phyloP scores from a whole-genome alignment of 148 eudicot species.

The Vaccinium darrowii region DNA sequence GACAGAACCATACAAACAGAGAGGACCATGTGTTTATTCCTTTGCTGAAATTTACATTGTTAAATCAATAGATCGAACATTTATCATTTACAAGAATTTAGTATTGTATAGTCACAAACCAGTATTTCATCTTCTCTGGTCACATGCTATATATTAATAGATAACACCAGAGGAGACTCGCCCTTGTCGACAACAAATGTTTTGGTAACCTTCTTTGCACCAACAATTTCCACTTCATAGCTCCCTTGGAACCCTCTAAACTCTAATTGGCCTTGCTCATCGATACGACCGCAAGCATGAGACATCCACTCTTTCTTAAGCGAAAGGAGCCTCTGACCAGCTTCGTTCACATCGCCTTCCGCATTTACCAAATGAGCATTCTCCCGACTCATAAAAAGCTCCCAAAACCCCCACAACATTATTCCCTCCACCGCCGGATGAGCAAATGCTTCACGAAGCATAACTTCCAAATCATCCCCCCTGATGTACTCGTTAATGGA shows the following conservation, averaged over 20 bases:
- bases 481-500: slow-evolving; percentile 69
- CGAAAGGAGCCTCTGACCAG: slow-evolving; percentile 62
- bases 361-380: slow-evolving; percentile 79
- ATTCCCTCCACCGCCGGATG: slow-evolving; percentile 91
- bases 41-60: background rate
- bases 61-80: background rate
- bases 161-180: slow-evolving; percentile 47
- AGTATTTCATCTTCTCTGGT: background rate
- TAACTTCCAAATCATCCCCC: slow-evolving; percentile 90
- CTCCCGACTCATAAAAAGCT: slow-evolving; percentile 74
- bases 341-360: slow-evolving; percentile 85
- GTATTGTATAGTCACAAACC: background rate
- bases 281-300: slow-evolving; percentile 54
- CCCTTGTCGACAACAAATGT: slow-evolving; percentile 80
- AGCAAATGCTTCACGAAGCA: slow-evolving; percentile 86
- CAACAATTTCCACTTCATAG: slow-evolving; percentile 62
- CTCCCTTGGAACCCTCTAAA: slow-evolving; percentile 85
- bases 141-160: slow-evolving; percentile 37
- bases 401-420: slow-evolving; percentile 97
- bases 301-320: slow-evolving; percentile 78
- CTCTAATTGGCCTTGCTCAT: slow-evolving; percentile 60
- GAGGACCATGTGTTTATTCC: background rate
- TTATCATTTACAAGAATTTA: background rate
- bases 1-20: background rate
- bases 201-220: slow-evolving; percentile 36